Evolutionary conservation across 164 flowering plant genomes (phyloP).

Genomic region (Vitis rotundifolia): DNA sequence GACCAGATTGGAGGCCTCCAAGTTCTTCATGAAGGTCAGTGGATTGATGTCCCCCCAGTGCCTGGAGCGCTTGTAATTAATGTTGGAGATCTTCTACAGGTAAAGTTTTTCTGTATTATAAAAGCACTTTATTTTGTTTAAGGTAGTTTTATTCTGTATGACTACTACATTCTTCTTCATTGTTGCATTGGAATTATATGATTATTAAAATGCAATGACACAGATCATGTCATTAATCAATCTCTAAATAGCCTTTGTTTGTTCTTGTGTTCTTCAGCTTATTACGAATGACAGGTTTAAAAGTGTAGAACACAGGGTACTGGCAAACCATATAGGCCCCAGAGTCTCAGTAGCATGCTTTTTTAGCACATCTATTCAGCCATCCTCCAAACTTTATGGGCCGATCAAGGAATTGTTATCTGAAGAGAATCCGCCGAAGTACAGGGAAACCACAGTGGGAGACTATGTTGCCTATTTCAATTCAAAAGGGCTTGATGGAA

Average conservation of each 20-base stretch:
- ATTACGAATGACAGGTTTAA: constrained; percentile 24
- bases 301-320: constrained; percentile 29
- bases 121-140: background rate
- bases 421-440: constrained; percentile 21
- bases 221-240: background rate
- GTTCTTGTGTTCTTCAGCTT: constrained; percentile 9
- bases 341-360: constrained; percentile 32
- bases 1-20: constrained; percentile 31
- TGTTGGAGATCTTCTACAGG: constrained; percentile 30
- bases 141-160: background rate
- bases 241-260: background rate
- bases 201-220: too few relatives aligned
- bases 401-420: constrained; percentile 33
- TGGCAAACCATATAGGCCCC: constrained; percentile 21
- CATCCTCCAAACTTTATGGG: constrained; percentile 15
- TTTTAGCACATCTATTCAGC: constrained; percentile 3
- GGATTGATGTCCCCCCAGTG: constrained; percentile 13
- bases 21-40: constrained; percentile 15
- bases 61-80: constrained; percentile 18
- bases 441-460: constrained; percentile 18
- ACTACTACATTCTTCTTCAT: too few relatives aligned
- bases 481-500: constrained; percentile 26
- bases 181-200: too few relatives aligned
- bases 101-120: background rate
- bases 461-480: constrained; percentile 12